A percentile compares a stretch with the other conserved stretches of the same genome.
Conservation (phyloP, 2,329 filamentous ascomycete genomes). For the Paecilomyces sp. region DNA sequence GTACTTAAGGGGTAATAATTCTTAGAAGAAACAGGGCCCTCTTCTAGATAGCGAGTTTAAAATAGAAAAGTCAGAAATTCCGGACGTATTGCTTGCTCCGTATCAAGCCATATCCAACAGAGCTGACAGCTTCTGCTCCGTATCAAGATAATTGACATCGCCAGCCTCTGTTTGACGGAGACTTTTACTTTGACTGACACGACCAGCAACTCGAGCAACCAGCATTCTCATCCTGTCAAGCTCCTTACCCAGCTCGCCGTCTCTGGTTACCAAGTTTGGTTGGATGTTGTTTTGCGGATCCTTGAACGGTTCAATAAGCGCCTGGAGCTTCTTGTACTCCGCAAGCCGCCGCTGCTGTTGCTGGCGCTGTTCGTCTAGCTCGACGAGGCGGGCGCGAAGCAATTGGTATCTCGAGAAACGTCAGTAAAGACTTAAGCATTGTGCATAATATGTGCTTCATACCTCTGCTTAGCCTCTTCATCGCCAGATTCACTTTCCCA, state of each 20-base stretch:
- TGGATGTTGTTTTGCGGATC: slow-evolving; percentile 45
- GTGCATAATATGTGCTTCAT: not conserved
- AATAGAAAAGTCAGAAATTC: not conserved
- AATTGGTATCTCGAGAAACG: slow-evolving; percentile 31
- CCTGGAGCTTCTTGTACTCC: slow-evolving; percentile 40
- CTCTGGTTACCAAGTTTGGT: slow-evolving; percentile 47
- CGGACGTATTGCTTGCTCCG: not conserved
- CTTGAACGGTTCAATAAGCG: slow-evolving; percentile 43
- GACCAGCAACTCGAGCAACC: slow-evolving; percentile 35
- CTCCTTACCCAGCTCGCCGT: slow-evolving; percentile 44
- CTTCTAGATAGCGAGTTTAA: not conserved
- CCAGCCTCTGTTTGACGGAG: slow-evolving; percentile 5
- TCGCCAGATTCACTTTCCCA: slow-evolving; percentile 22
- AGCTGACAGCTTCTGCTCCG: slow-evolving; percentile 25
- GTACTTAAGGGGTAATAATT: not conserved
- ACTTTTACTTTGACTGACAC: slow-evolving; percentile 24
- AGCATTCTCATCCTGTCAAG: slow-evolving; percentile 44
- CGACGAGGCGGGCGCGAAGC: slow-evolving; percentile 37
- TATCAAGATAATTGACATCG: slow-evolving; percentile 16
- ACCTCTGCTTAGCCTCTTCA: slow-evolving; percentile 28
- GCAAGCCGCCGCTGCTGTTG: slow-evolving; percentile 40
- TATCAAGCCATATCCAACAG: slow-evolving; percentile 32
- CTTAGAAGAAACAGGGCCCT: not conserved
- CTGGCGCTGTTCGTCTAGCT: slow-evolving; percentile 39
- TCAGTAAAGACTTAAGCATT: slow-evolving; percentile 11